Percentiles rank a stretch among this genome's conserved stretches.
These are phyloP conservation scores for Plasmodium malariae DNA, from an alignment of 169 alveolate genomes.

Conservation along the genomic window DNA sequence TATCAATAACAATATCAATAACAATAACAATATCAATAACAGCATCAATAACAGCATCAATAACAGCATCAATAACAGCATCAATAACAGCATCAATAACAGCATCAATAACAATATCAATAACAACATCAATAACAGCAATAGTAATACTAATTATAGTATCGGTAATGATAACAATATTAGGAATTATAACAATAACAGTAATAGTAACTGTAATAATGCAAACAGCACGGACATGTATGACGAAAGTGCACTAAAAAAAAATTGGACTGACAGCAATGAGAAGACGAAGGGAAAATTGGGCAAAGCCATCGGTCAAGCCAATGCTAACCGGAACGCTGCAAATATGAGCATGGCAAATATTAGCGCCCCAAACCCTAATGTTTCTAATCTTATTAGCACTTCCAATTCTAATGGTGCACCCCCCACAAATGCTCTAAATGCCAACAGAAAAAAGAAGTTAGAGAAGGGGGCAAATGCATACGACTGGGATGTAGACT, in stretches of 20 bases:
- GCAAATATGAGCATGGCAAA: no score
- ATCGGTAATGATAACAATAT: neutral
- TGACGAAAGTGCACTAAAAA: conserved; percentile 3
- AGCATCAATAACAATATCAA: neutral
- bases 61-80: neutral
- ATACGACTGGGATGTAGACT: conserved; percentile 64
- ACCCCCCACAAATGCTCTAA: neutral
- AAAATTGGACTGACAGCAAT: neutral
- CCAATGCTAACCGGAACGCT: neutral
- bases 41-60: neutral
- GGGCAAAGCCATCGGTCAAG: neutral
- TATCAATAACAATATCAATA: neutral
- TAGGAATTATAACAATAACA: neutral
- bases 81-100: neutral
- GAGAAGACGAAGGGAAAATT: conserved; percentile 15
- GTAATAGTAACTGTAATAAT: neutral
- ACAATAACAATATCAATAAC: neutral
- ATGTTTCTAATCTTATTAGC: neutral
- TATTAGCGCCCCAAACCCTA: neutral
- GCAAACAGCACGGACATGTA: conserved; percentile 4
- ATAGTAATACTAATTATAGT: neutral
- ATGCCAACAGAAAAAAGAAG: conserved; percentile 34
- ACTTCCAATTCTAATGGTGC: neutral
- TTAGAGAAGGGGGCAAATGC: conserved; percentile 13
- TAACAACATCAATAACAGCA: neutral